Percentiles rank a stretch among this genome's conserved stretches.
These are phyloP conservation scores for Bonnemaisonia californica DNA, from an alignment of 31 red algal genomes.

Conservation along the genomic window DNA sequence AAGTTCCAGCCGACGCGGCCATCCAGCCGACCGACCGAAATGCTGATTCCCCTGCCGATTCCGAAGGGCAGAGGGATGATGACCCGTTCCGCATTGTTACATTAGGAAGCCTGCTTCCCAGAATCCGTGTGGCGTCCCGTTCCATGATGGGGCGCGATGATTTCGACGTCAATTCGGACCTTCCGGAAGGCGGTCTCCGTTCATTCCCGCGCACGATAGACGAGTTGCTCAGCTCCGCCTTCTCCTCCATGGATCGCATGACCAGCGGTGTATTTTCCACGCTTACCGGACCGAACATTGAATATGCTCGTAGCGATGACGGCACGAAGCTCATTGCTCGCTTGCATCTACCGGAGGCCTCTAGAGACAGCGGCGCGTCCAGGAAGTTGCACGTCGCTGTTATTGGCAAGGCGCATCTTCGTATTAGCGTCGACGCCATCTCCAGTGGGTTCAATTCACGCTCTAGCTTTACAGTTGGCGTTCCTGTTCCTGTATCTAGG, in stretches of 20 bases:
- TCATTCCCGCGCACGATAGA: background rate
- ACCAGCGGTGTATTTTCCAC: background rate
- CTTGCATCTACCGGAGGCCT: background rate
- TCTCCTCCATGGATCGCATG: slow-evolving; percentile 18
- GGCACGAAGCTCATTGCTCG: slow-evolving; percentile 14
- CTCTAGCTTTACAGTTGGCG: background rate
- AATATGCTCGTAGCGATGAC: slow-evolving; percentile 6
- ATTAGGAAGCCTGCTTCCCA: too few species aligned
- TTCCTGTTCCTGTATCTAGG: slow-evolving; percentile 1
- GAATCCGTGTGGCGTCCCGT: too few species aligned
- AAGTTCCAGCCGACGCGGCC: too few species aligned
- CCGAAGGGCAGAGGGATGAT: too few species aligned
- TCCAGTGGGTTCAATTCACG: background rate
- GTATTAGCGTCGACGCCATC: background rate
- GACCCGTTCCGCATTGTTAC: too few species aligned
- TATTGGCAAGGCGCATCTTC: slow-evolving; percentile 13
- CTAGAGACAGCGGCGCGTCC: too few species aligned
- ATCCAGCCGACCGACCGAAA: too few species aligned
- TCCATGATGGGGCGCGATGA: too few species aligned
- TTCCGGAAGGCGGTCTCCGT: background rate
- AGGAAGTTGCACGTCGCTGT: slow-evolving; percentile 18
- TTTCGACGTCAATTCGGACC: background rate
- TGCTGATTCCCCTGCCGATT: too few species aligned
- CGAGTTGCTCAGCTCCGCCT: slow-evolving; percentile 6
- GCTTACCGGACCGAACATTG: slow-evolving; percentile 10